Evolutionary conservation across 805 yeast species (phyloP), one percentile per base, ranked within the genome.

Genomic region (Yamadazyma scolyti): DNA sequence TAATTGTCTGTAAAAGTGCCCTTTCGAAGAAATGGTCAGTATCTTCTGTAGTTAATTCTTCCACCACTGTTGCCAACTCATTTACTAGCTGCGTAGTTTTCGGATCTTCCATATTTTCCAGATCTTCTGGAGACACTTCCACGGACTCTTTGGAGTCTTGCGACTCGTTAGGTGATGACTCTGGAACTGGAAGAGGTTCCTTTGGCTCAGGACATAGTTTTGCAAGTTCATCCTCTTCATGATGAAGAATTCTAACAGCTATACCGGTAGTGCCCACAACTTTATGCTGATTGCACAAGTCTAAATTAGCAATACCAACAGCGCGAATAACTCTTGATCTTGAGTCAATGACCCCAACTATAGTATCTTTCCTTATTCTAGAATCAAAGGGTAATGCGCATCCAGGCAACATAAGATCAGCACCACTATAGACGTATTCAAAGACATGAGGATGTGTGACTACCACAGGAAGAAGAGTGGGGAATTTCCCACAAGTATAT

Each of bases 401-500:
- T 0, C 94, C 94, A 3, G 88, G 83, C 20, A 82, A 62, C 88
- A 83, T 82, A 40, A 84, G 56, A 45, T 83, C 73, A 0, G 97
- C 96, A 9, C 97, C 96, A 36, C 75, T 75, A 19, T 68, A 59
- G n/a, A 88, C 58, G 9, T 76, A 74, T 28, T 73, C 79, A 11
- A 90, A 68, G 2, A 90, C 96, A 43, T 71, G 75, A 9, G 74
- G 73, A 50, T 85, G 88, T 0, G 97, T 89, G 35, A 63, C 57
- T 3, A 89, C 74, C 1, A 70, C 51, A 0, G 95, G 95, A 14
- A 87, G 43, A 9, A 86, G 33, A 37, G 59, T 72, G 0, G 89
- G 87, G 22, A 73, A 68, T 15, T 66, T 65, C 93, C 95, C 85
- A 23, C 81, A 54, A 0, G 86, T 77, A 48, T 68, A 83, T 1